Evolutionary conservation across 441 rosid species (phyloP).

Genomic region (Pelargonium citronellum): DNA sequence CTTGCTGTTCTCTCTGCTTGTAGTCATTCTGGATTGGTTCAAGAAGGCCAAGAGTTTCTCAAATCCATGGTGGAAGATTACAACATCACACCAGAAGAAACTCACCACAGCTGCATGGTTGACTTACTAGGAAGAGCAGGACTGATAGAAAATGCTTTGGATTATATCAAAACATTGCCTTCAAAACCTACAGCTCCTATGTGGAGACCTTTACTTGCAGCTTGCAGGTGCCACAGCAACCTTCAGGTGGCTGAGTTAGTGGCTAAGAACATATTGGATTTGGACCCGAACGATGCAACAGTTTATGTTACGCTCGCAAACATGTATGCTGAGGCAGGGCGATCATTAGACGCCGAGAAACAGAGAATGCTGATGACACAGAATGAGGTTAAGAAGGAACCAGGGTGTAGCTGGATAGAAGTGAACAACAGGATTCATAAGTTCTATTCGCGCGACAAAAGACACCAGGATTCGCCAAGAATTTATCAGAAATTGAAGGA

Average conservation of each 20-base stretch:
- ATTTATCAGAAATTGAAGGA: constrained; percentile 3
- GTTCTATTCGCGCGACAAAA: background rate
- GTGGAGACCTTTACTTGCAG: constrained; percentile 88
- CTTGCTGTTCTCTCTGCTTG: constrained; percentile 76
- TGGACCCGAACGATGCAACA: constrained; percentile 68
- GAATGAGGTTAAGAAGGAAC: constrained; percentile 35
- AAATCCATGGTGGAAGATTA: constrained; percentile 54
- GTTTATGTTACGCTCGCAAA: constrained; percentile 40
- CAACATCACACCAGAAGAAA: constrained; percentile 55
- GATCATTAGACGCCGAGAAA: constrained; percentile 45
- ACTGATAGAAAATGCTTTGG: constrained; percentile 49
- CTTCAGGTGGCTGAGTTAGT: constrained; percentile 57
- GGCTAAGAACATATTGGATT: constrained; percentile 47
- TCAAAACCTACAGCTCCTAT: constrained; percentile 65
- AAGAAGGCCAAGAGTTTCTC: constrained; percentile 58
- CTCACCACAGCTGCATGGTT: constrained; percentile 77
- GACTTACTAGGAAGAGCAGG: constrained; percentile 83
- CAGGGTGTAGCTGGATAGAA: constrained; percentile 70
- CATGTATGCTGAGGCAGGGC: constrained; percentile 58
- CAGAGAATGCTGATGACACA: constrained; percentile 49
- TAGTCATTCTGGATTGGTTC: constrained; percentile 61
- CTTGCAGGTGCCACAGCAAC: constrained; percentile 66
- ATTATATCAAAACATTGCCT: constrained; percentile 50
- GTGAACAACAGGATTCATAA: constrained; percentile 21
- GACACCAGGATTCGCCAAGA: background rate